Conservation (phyloP, 2,329 filamentous ascomycete genomes). For the Diplodia mutila region DNA sequence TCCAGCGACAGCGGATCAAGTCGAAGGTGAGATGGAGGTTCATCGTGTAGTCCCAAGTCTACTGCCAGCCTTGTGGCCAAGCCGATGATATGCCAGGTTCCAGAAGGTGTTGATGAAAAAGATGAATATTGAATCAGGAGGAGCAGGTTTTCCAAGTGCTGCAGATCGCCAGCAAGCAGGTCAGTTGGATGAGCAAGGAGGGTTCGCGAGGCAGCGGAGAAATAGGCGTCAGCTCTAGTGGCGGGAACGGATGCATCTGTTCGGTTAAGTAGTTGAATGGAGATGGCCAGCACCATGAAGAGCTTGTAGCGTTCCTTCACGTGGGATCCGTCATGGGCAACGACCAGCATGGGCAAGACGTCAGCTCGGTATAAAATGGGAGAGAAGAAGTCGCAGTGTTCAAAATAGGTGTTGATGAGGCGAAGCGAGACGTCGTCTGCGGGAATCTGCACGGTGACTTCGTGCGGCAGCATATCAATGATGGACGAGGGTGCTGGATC, state of each 20-base stretch:
- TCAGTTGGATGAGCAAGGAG: neutral
- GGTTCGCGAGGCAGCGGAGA: neutral
- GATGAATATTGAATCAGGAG: neutral
- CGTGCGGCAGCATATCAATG: neutral
- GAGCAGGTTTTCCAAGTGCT: neutral
- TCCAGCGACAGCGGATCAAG: neutral
- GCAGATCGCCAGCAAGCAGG: neutral
- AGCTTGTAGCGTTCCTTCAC: neutral
- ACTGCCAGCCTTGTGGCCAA: constrained; percentile 1
- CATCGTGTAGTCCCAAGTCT: neutral
- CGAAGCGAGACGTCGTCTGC: neutral
- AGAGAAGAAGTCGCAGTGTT: constrained; percentile 10
- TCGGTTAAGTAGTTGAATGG: neutral
- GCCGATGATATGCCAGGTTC: neutral
- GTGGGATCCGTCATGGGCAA: neutral
- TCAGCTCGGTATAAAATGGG: neutral
- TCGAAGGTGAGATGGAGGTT: neutral
- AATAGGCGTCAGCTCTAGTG: neutral
- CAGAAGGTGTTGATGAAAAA: neutral
- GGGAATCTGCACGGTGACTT: neutral
- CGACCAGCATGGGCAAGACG: neutral
- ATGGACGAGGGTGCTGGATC: neutral
- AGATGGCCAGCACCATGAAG: neutral
- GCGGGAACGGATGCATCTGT: constrained; percentile 4
- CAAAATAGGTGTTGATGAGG: neutral